Base-by-base conservation (phyloP, 495 filamentous ascomycete species). In the Staphylotrichum longicolle region DNA sequence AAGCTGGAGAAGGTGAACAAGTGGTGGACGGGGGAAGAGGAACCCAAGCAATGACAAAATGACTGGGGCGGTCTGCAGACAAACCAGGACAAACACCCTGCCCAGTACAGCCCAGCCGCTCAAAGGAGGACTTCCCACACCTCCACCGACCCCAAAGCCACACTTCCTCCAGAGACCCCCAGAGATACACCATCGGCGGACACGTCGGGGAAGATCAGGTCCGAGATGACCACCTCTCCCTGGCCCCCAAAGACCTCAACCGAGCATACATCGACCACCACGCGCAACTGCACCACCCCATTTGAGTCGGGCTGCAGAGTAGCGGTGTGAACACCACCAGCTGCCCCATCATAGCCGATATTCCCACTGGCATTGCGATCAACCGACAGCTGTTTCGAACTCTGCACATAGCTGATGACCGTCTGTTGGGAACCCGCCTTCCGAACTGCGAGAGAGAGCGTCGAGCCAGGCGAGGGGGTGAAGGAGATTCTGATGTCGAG, bases 401-500 rank as follows among this genome's bases (percentile, higher is more conserved):
- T 51, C 33, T 51, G 49, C 49, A 37, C 49, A 37, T 51, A 51
- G 1, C 12, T n/a, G 49, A 51, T 51, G 49, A 51, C 32, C 1
- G 49, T 51, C 33, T 51, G 49, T 8, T 35, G 32, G 0, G 49
- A 37, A 32, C 32, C 32, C 2, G 49, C 32, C 49, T 51, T 51
- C 1, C 49, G 49, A 5, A 51, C 49, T 0, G 49, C 32, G 32
- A 51, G 49, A 6, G 49, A 35, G 32, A 51, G 49, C 11, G 12
- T 51, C 4, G 49, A 37, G 33, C 33, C 33, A 7, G 49, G 49
- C 12, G 49, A 35, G 2, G 49, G 49, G 32, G 49, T 51, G 12
- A 51, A 51, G 4, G 49, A 35, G 7, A 51, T 35, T 3, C n/a
- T 35, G 49, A 51, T 51, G 49, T 51, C 49, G 49, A 51, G 49